Percentiles rank a stretch among this genome's conserved stretches.
These are phyloP conservation scores for Podospora pseudopauciseta DNA, from an alignment of 495 filamentous ascomycete genomes.

Conservation along the genomic window DNA sequence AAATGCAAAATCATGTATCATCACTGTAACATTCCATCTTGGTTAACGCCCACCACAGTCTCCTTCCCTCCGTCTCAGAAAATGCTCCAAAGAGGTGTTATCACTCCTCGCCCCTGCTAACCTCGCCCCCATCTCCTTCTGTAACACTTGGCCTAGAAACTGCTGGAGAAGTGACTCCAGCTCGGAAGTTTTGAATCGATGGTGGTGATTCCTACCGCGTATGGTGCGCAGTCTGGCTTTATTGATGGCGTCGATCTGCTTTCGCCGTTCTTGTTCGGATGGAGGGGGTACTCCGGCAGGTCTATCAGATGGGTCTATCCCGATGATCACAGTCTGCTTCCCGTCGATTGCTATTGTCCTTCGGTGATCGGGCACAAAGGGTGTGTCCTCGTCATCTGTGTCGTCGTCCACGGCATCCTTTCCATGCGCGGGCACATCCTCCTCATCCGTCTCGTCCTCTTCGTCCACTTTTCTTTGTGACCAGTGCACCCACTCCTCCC, in stretches of 20 bases:
- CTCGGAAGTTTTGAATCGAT: neutral
- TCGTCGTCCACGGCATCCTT: neutral
- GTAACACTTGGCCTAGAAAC: slow-evolving; percentile 20
- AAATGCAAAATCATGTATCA: neutral
- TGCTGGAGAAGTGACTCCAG: slow-evolving; percentile 4
- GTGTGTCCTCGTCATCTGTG: neutral
- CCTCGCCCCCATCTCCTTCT: slow-evolving; percentile 8
- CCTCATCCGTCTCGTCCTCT: neutral
- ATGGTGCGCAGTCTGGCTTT: neutral
- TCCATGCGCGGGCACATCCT: neutral
- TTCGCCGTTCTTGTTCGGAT: neutral
- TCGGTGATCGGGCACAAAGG: neutral
- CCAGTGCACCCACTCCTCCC: neutral
- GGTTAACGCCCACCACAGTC: slow-evolving; percentile 23
- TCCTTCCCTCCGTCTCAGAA: slow-evolving; percentile 30
- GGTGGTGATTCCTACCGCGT: neutral
- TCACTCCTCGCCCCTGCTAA: neutral
- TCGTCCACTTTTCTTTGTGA: neutral
- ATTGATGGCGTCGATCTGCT: neutral
- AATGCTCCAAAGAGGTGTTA: slow-evolving; percentile 25
- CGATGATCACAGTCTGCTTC: neutral
- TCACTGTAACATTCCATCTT: neutral
- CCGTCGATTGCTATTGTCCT: neutral
- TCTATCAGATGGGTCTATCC: neutral
- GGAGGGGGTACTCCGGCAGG: no score